These are phyloP conservation scores for Diplocarpon rosae DNA, from an alignment of 2,329 filamentous ascomycete genomes.

Conservation along the genomic window DNA sequence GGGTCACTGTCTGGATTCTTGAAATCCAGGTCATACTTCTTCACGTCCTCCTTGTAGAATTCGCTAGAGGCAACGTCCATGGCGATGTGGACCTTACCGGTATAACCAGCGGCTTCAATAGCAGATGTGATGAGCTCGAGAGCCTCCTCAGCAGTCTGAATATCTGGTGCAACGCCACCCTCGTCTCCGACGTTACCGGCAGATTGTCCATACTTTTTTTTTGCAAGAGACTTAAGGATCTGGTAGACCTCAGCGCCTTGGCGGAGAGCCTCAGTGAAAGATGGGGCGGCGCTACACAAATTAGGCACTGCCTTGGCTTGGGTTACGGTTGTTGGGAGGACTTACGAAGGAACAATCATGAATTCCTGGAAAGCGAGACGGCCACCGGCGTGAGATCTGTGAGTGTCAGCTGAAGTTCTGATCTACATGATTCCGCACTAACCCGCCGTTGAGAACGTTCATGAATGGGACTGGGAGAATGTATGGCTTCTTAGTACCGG, in stretches of 20 bases:
- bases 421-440: constrained; percentile 3
- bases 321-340: constrained; percentile 13
- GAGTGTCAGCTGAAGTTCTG: constrained; percentile 11
- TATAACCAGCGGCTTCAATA: constrained; percentile 93
- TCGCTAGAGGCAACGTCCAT: constrained; percentile 99
- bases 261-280: constrained; percentile 92
- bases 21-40: constrained; percentile 99
- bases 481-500: constrained; percentile 84
- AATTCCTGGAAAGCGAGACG: constrained; percentile 93
- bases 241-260: constrained; percentile 98
- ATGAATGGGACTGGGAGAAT: constrained; percentile 86
- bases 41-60: constrained; percentile 95
- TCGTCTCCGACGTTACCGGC: constrained; percentile 98
- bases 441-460: constrained; percentile 77
- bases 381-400: constrained; percentile 89
- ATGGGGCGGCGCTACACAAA: constrained; percentile 56
- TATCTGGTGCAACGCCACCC: constrained; percentile 98
- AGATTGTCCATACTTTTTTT: constrained; percentile 99
- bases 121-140: constrained; percentile 90
- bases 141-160: constrained; percentile 92
- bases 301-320: constrained; percentile 4
- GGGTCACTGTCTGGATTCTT: constrained; percentile 98
- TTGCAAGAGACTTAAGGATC: constrained; percentile 88
- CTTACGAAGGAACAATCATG: constrained; percentile 81
- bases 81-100: constrained; percentile 91